Base-by-base conservation (phyloP, 306 rosid genomes). In the Echinosophora koreensis region DNA sequence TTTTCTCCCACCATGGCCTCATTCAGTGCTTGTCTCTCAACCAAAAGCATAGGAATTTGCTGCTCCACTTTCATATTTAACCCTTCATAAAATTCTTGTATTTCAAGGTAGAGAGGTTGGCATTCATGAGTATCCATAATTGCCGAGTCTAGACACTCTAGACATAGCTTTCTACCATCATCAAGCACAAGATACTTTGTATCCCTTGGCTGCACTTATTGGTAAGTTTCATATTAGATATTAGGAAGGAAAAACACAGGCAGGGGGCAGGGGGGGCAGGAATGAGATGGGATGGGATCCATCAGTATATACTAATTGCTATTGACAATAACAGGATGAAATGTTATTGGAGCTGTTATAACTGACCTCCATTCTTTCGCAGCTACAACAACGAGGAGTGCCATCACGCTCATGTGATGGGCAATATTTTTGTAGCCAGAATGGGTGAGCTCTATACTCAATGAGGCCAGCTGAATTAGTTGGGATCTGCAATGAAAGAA, bases 1-100 rank as follows among this genome's bases (percentile, higher is more conserved):
- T 92, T 96, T 82, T 96, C 98, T 78, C 97, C 99, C 79, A 88
- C 99, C 94, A 96, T 92, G 80, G 99, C 99, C 87, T 96, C 98
- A 44, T 96, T 96, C 69, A 96, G 87, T 47, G 99, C 99, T 83
- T 92, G 98, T 76, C 97, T 92, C 87, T 96, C 99, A 11, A 96
- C 98, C 91, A 96, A 87, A 87, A 96, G 97, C 98, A 96, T 92
- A 27, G 99, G 99, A 74, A 96, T 38, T 86, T 91, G 98, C 87
- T 96, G 99, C 80, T 88, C 97, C 61, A 96, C 87, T 87, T 96
- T 96, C 99, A 96, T 96, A 72, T 91, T 85, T 56, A 96, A 81
- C 46, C 99, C 99, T 86, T 96, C 99, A 4, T 91, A 96, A 86
- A 91, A 96, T 8, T 91, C 97, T 88, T 88, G 97, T 82, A 96